Percentiles rank a stretch among this genome's conserved stretches.
Conservation (phyloP, 495 filamentous ascomycete species). For the Penicillium chermesinum region DNA sequence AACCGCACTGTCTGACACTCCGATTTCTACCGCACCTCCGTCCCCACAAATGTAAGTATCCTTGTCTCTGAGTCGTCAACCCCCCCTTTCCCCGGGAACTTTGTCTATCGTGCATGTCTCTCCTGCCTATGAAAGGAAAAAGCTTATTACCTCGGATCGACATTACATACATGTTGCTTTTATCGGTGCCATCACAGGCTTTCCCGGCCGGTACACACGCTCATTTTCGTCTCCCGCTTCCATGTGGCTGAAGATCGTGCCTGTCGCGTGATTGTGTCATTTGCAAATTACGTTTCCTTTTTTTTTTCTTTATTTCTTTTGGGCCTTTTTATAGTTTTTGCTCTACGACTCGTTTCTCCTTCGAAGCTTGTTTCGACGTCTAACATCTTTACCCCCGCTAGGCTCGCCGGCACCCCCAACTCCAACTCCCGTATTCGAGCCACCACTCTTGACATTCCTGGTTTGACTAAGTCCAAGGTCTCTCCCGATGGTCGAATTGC, state of each 20-base stretch:
- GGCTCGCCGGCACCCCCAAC: constrained; percentile 31
- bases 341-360: no score
- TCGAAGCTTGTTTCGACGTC: no score
- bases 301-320: no score
- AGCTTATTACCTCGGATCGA: constrained; percentile 10
- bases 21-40: constrained; percentile 60
- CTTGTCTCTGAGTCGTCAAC: constrained; percentile 17
- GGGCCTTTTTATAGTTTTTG: no score
- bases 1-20: constrained; percentile 60
- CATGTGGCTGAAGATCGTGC: constrained; percentile 1
- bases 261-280: constrained; percentile 9
- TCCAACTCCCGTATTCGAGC: constrained; percentile 58
- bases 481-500: constrained; percentile 93
- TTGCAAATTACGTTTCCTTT: background rate
- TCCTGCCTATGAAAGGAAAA: constrained; percentile 13
- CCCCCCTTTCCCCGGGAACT: constrained; percentile 4
- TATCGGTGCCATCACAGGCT: no score
- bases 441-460: constrained; percentile 80
- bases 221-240: constrained; percentile 1
- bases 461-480: constrained; percentile 85
- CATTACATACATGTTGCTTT: background rate
- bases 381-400: constrained; percentile 8
- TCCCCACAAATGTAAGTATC: constrained; percentile 65
- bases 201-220: no score
- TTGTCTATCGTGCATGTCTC: constrained; percentile 9